Evolutionary conservation across 2,329 filamentous ascomycete species (phyloP), one percentile per base, ranked within the genome.

Genomic region (Ceratocystiopsis brevicomis): DNA sequence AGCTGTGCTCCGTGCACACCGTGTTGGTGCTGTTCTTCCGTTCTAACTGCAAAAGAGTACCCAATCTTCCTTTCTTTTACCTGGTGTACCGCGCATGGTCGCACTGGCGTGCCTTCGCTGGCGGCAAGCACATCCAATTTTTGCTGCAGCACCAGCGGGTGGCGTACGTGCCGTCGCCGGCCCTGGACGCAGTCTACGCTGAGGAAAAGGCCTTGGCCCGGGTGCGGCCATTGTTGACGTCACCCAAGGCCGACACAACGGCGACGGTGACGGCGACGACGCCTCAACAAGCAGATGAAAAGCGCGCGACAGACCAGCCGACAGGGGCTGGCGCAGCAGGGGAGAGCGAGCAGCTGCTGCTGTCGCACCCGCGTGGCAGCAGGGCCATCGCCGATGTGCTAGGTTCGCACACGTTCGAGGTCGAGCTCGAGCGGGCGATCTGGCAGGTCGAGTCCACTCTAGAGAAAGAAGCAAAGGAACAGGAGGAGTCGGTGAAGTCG

Each of bases 51-150:
- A 37, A 12, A 51, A 92, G 84, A 48, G 71, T 95, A 49, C 87
- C 88, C 34, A 95, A 98, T 57, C 67, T 98, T 13, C 90, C 90
- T 16, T 96, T 96, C 67, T 96, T 96, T 66, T 98, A 96, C 59
- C 72, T 96, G 37, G 75, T 74, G 16, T 98, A 92, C 64, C 74
- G 90, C 50, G 81, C 85, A 21, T 96, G 82, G 80, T 92, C 83
- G 17, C 85, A 94, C 60, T 93, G 82, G 76, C 74, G 80, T 63
- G 90, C 90, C 43, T 65, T 93, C 43, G 73, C 76, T 35, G 90
- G 90, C 44, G 87, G 85, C 17, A 81, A 76, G 53, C 83, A 96
- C 57, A 64, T 96, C 33, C 74, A 88, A 51, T 90, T 84, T 59
- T 71, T 98, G 13, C 60, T 88, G 37, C 64, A 81, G 45, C 78